Base-by-base conservation (phyloP, 2,329 filamentous ascomycete species). In the Phialemoniopsis sp. region DNA sequence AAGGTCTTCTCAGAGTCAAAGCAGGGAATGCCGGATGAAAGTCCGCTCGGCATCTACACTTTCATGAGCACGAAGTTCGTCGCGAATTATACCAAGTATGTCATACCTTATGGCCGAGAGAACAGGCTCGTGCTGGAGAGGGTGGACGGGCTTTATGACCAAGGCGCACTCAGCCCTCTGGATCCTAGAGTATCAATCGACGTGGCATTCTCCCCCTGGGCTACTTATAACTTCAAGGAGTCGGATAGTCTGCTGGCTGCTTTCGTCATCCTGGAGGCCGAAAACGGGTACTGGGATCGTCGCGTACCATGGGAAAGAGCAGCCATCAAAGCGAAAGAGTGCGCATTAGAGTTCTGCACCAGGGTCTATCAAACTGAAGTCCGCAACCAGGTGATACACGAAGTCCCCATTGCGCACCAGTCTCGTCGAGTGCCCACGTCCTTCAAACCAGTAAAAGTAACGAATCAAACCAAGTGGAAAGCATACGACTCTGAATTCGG, bases 281-380 rank as follows among this genome's bases (percentile, higher is more conserved):
- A 34, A 12, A 4, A 29, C 13, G 29, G 17, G 18, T 42, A 39
- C 34, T 42, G 39, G 43, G 29, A 34, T 13, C 39, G 39, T 21
- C 5, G 17, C n/a, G 37, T 33, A n/a, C 21, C 33, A 16, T 15
- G 38, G 10, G 32, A 42, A n/a, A 13, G 37, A 2, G 15, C 36
- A 5, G 28, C 16, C 10, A 29, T 40, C 5, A 39, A 37, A 17
- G 43, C 39, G n/a, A 45, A 39, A 13, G 43, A 45, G 28, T 45
- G 43, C 18, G 36, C 32, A 8, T 26, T 44, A 8, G 30, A 39
- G 32, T 44, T 38, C 19, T 44, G 42, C 17, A 36, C 30, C 8
- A 18, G 32, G 13, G 38, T 32, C 21, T 39, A 38, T 19, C 17
- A 38, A 6, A 6, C 21, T 26, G 6, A 26, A 26, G 21, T 26